Evolutionary conservation across 305 asterid species (phyloP).

Genomic region (Solanum hybrid): DNA sequence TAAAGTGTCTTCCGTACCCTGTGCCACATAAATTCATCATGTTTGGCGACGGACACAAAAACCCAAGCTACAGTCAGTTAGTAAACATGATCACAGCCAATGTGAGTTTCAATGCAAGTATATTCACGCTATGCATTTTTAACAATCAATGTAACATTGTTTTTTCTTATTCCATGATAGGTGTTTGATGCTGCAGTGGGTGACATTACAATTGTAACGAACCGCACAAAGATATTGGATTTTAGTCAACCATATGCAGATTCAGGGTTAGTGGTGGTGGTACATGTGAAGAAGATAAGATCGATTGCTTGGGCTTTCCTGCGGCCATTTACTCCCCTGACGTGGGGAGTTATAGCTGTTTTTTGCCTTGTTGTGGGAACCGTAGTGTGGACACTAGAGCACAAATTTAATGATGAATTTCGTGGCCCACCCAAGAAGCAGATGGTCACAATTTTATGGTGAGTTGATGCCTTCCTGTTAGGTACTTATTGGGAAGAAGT

Average conservation of each 20-base stretch:
- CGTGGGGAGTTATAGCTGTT: constrained; percentile 58
- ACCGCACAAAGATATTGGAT: constrained; percentile 67
- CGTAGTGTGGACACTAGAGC: constrained; percentile 77
- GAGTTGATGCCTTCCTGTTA: constrained; percentile 8
- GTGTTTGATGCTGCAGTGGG: constrained; percentile 80
- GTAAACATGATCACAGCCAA: constrained; percentile 33
- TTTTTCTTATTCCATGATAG: constrained; percentile 19
- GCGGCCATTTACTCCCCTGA: constrained; percentile 59
- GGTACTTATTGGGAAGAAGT: background rate
- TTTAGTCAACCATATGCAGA: constrained; percentile 81
- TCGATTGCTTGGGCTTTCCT: constrained; percentile 68
- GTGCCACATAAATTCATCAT: constrained; percentile 53
- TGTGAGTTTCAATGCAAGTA: constrained; percentile 31
- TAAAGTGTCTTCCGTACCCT: constrained; percentile 55
- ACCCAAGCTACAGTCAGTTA: constrained; percentile 60
- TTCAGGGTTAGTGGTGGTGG: constrained; percentile 71
- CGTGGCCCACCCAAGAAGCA: constrained; percentile 77
- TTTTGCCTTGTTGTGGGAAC: constrained; percentile 54
- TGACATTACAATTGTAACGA: constrained; percentile 61
- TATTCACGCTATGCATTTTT: background rate
- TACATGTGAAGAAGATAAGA: constrained; percentile 36
- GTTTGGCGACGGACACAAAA: constrained; percentile 60
- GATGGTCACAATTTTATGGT: constrained; percentile 60
- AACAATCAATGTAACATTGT: background rate
- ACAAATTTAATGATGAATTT: constrained; percentile 68